Evolutionary conservation across 176 grass and related monocot genomes (phyloP).

Genomic region (Cymbopogon citratus): DNA sequence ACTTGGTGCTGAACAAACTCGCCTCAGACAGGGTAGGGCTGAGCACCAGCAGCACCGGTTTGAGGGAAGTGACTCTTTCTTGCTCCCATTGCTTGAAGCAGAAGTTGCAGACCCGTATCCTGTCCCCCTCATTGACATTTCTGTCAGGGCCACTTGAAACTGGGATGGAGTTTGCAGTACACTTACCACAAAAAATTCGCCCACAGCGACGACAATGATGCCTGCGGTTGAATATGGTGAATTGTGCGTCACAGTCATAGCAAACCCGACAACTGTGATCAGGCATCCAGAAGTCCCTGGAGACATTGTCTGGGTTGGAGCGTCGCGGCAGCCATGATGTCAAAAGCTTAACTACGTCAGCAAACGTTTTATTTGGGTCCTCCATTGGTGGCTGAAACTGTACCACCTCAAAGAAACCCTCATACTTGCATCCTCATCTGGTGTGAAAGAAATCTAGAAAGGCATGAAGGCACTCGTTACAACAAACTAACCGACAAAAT

Average conservation of each 20-base stretch:
- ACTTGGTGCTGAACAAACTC: conserved; percentile 66
- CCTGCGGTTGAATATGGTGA: conserved; percentile 84
- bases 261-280: conserved; percentile 86
- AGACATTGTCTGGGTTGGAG: conserved; percentile 72
- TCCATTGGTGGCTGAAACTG: conserved; percentile 41
- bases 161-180: conserved; percentile 71
- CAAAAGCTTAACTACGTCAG: conserved; percentile 59
- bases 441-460: conserved; percentile 21
- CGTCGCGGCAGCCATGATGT: conserved; percentile 66
- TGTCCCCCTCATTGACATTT: conserved; percentile 51
- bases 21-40: conserved; percentile 54
- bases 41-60: conserved; percentile 18
- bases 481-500: neutral
- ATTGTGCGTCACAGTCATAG: conserved; percentile 74
- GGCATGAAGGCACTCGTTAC: neutral
- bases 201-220: conserved; percentile 97
- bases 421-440: conserved; percentile 47
- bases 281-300: conserved; percentile 94
- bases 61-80: conserved; percentile 44
- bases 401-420: conserved; percentile 33
- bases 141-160: conserved; percentile 32
- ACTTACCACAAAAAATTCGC: conserved; percentile 88
- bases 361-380: conserved; percentile 46
- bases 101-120: conserved; percentile 75
- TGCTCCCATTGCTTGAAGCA: conserved; percentile 88